Conservation (phyloP, 192 early-diverging fungal genomes). For the Backusella circina region DNA sequence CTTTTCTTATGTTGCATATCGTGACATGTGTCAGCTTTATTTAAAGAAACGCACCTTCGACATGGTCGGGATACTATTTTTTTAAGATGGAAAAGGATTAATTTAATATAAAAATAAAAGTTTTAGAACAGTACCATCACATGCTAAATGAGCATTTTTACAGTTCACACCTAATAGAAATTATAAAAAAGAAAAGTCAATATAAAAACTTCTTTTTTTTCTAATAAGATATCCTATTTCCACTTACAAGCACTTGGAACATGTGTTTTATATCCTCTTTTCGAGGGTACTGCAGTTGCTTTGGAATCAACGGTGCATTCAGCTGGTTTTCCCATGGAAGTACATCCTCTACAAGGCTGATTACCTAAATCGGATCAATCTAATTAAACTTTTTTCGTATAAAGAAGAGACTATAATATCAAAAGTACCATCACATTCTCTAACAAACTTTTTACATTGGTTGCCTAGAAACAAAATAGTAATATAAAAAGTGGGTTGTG, state of each 20-base stretch:
- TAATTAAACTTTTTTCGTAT: neutral
- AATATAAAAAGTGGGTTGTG: neutral
- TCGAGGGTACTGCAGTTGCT: conserved; percentile 20
- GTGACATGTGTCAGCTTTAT: conserved; percentile 75
- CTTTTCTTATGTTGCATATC: conserved; percentile 88
- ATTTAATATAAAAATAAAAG: conserved; percentile 12
- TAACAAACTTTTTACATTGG: neutral
- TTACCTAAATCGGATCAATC: neutral
- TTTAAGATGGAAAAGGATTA: neutral
- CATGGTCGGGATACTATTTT: conserved; percentile 70
- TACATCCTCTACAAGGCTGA: neutral
- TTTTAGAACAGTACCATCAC: conserved; percentile 63
- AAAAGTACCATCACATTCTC: neutral
- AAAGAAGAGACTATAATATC: neutral
- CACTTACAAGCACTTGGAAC: conserved; percentile 80
- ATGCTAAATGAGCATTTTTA: conserved; percentile 83
- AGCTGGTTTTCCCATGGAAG: neutral
- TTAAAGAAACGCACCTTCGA: conserved; percentile 68
- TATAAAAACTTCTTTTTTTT: neutral
- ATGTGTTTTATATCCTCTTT: conserved; percentile 60
- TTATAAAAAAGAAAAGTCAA: neutral
- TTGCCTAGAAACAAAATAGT: neutral
- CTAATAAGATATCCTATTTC: neutral
- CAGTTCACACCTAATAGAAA: conserved; percentile 60
- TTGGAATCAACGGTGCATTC: neutral